Conservation (phyloP, 148 eudicot genomes). For the Rhododendron williamsianum region DNA sequence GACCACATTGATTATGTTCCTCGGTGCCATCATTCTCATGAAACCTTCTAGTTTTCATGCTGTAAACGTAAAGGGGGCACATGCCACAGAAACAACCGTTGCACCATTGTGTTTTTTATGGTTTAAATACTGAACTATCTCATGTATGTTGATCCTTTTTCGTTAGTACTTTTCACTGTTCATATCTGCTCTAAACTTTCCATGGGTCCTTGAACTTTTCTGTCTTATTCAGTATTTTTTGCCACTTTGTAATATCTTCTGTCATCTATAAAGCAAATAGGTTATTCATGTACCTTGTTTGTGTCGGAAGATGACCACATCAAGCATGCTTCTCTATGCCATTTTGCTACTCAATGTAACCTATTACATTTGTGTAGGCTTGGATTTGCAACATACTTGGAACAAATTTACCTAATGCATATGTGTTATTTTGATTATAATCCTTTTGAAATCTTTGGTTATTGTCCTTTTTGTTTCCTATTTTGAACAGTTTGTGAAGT, state of each 20-base stretch:
- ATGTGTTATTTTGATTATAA: neutral
- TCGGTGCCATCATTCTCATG: conserved; percentile 10
- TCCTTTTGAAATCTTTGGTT: neutral
- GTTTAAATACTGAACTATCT: neutral
- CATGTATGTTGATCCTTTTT: neutral
- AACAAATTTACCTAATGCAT: neutral
- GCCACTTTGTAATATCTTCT: neutral
- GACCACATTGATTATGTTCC: conserved; percentile 31
- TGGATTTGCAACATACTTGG: neutral
- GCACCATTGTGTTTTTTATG: neutral
- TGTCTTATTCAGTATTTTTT: neutral
- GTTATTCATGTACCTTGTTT: conserved; percentile 21
- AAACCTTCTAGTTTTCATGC: neutral
- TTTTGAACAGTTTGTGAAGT: neutral
- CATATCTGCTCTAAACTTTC: neutral
- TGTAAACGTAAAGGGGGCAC: neutral
- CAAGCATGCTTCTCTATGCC: conserved; percentile 1
- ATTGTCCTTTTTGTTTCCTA: neutral
- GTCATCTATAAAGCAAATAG: conserved; percentile 52
- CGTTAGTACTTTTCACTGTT: neutral
- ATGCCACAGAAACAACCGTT: neutral
- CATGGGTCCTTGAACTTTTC: neutral
- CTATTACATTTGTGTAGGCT: neutral
- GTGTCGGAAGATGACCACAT: conserved; percentile 53
- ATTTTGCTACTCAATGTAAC: neutral